phyloP scores from a whole-genome alignment of 2,329 filamentous ascomycete genomes.

The Elsinoe perseae region DNA sequence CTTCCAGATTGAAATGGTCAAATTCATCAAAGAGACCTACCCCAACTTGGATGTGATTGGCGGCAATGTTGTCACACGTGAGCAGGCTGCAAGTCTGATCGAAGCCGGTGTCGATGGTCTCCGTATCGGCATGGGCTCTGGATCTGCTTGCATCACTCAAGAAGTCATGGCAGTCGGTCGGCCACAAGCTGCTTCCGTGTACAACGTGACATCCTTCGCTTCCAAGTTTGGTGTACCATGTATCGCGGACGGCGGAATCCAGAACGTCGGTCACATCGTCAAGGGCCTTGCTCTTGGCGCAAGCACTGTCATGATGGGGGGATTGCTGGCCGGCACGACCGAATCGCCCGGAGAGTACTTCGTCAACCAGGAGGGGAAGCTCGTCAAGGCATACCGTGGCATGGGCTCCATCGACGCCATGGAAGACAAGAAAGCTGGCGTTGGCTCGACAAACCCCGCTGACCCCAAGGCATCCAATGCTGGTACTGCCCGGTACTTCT shows the following conservation, averaged over 20 bases:
- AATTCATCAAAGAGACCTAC: conserved; percentile 83
- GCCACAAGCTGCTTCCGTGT: conserved; percentile 88
- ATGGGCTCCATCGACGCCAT: conserved; percentile 99
- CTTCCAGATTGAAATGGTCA: conserved; percentile 98
- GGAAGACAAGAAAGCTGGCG: conserved; percentile 95
- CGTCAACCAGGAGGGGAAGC: conserved; percentile 90
- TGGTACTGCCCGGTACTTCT: conserved; percentile 96
- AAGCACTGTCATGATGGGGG: conserved; percentile 98
- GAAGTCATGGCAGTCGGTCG: conserved; percentile 99
- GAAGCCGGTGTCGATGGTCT: conserved; percentile 91
- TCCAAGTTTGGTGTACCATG: conserved; percentile 92
- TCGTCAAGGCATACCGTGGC: conserved; percentile 97
- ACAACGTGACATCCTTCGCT: conserved; percentile 81
- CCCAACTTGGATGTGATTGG: conserved; percentile 88
- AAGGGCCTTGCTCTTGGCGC: conserved; percentile 94
- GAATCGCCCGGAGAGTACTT: conserved; percentile 97
- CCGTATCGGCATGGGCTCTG: conserved; percentile 97
- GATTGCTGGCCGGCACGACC: conserved; percentile 90
- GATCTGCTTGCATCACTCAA: conserved; percentile 96
- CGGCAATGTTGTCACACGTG: conserved; percentile 95
- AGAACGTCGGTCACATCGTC: conserved; percentile 98
- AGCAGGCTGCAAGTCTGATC: conserved; percentile 88
- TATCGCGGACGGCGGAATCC: conserved; percentile 94
- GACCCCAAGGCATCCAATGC: conserved; percentile 71
- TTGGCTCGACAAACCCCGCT: conserved; percentile 47